These are phyloP conservation scores for Kazachstania psychrophila DNA, from an alignment of 805 yeast species.

Conservation along the genomic window DNA sequence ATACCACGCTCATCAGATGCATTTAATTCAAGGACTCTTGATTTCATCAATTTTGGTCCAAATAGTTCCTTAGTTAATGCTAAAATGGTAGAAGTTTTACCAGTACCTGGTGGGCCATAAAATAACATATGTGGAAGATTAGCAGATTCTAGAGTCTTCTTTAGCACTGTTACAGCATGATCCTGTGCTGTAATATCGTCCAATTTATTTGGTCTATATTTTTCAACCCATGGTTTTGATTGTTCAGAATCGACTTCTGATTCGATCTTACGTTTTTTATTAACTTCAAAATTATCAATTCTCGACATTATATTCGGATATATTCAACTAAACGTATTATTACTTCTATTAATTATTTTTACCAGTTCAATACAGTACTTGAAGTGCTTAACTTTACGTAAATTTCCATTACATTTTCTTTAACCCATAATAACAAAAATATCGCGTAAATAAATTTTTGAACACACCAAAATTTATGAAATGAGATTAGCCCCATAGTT, in stretches of 20 bases:
- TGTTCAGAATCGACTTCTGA: slow-evolving; percentile 13
- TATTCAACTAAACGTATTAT: too few species aligned
- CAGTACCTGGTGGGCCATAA: slow-evolving; percentile 93
- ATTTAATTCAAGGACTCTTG: slow-evolving; percentile 72
- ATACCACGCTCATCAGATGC: slow-evolving; percentile 92
- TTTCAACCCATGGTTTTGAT: slow-evolving; percentile 83
- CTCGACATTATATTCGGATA: slow-evolving; percentile 6
- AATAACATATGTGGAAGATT: slow-evolving; percentile 87
- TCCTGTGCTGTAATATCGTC: slow-evolving; percentile 89
- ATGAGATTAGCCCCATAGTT: too few species aligned
- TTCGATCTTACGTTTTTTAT: slow-evolving; percentile 24
- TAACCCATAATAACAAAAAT: too few species aligned
- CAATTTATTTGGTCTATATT: slow-evolving; percentile 80
- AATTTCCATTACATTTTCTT: too few species aligned
- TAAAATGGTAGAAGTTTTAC: slow-evolving; percentile 79
- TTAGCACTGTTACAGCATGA: slow-evolving; percentile 75
- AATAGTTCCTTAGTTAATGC: slow-evolving; percentile 74
- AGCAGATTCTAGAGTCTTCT: slow-evolving; percentile 66
- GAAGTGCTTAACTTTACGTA: too few species aligned
- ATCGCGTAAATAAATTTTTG: too few species aligned
- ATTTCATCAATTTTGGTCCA: slow-evolving; percentile 59
- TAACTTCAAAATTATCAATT: slow-evolving; percentile 18
- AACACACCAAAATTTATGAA: too few species aligned
- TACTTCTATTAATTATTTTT: too few species aligned
- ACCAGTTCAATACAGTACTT: too few species aligned